phyloP scores from a whole-genome alignment of 23 red algal genomes.

The Gracilariopsis chorda region DNA sequence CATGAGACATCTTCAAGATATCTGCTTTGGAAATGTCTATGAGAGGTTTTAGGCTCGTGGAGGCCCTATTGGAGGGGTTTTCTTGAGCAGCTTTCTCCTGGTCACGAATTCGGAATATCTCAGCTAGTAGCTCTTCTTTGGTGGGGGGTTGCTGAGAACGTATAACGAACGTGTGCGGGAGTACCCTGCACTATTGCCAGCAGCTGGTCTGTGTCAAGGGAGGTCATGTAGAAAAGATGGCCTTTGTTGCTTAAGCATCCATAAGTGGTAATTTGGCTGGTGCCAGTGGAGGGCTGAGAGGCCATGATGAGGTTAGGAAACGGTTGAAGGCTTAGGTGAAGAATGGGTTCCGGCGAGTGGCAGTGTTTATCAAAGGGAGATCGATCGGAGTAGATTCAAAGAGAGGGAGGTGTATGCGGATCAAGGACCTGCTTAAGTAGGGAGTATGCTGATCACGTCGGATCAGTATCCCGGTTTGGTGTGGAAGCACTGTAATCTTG shows the following conservation, averaged over 20 bases:
- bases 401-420: no score
- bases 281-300: no score
- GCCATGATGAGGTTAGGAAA: no score
- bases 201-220: background rate
- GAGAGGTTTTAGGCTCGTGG: background rate
- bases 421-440: no score
- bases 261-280: background rate
- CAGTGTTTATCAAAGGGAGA: no score
- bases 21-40: background rate
- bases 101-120: background rate
- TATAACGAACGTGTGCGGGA: background rate
- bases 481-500: no score
- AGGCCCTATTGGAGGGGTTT: background rate
- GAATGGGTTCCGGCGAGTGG: no score
- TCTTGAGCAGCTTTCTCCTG: background rate
- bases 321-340: no score
- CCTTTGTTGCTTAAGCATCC: background rate
- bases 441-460: no score
- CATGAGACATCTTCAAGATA: no score
- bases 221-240: background rate
- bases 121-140: background rate
- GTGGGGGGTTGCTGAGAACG: background rate
- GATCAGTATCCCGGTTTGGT: no score
- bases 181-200: background rate
- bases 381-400: no score